Percentiles rank a stretch among this genome's conserved stretches.
phyloP scores from a whole-genome alignment of 2,329 filamentous ascomycete species.

The Alternaria longipes region DNA sequence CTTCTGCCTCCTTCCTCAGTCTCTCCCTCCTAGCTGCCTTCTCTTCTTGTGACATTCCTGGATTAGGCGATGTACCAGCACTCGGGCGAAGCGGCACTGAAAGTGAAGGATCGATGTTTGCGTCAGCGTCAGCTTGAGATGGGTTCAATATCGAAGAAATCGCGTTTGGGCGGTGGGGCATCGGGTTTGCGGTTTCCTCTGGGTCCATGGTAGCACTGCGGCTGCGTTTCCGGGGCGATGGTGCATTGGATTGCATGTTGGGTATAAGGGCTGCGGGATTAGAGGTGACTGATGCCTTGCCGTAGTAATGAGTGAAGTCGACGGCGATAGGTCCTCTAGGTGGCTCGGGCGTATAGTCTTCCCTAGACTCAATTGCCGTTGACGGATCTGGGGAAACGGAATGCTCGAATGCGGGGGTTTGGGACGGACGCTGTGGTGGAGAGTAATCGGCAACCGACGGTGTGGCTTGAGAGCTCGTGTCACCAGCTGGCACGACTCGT shows the following conservation, averaged over 20 bases:
- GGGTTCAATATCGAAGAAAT: constrained; percentile 49
- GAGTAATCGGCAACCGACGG: constrained; percentile 43
- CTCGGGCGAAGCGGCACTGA: constrained; percentile 32
- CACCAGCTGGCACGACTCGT: constrained; percentile 83
- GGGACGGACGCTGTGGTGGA: constrained; percentile 37
- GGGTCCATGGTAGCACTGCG: constrained; percentile 46
- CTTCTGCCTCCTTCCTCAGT: constrained; percentile 42
- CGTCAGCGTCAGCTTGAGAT: constrained; percentile 30
- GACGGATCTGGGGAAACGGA: constrained; percentile 49
- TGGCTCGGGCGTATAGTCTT: constrained; percentile 38
- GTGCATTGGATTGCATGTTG: constrained; percentile 29
- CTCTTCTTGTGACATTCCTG: constrained; percentile 36
- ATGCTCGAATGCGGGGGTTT: constrained; percentile 43
- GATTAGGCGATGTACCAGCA: constrained; percentile 31
- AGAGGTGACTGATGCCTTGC: constrained; percentile 26
- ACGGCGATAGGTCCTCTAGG: constrained; percentile 44
- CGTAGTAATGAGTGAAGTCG: constrained; percentile 50
- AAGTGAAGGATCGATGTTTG: constrained; percentile 47
- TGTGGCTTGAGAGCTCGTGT: constrained; percentile 50
- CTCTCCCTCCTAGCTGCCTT: constrained; percentile 42
- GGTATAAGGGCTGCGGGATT: constrained; percentile 24
- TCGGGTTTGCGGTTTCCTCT: constrained; percentile 36
- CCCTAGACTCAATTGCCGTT: constrained; percentile 40
- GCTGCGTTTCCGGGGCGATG: constrained; percentile 48
- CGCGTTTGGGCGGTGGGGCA: constrained; percentile 44